These are phyloP conservation scores for Albophoma yamanashiensis DNA, from an alignment of 2,329 filamentous ascomycete genomes.

Conservation along the genomic window DNA sequence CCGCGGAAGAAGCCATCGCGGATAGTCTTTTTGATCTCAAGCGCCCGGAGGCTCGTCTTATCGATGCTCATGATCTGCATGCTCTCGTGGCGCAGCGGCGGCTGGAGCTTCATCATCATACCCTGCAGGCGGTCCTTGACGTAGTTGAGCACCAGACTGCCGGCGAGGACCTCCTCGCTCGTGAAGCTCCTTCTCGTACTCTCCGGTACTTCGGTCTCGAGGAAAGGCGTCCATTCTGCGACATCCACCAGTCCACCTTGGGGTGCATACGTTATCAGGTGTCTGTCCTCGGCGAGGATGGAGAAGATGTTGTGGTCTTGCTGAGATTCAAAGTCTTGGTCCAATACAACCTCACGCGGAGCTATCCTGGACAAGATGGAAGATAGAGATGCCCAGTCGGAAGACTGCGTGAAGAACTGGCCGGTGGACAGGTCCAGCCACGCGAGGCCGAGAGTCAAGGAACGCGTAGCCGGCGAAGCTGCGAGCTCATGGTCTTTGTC, in stretches of 20 bases:
- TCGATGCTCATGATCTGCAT: conserved; percentile 83
- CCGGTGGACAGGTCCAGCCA: conserved; percentile 96
- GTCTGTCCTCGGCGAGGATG: conserved; percentile 63
- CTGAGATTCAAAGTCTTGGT: conserved; percentile 48
- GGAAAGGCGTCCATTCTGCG: conserved; percentile 61
- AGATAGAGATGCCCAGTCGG: conserved; percentile 60
- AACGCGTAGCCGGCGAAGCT: conserved; percentile 2
- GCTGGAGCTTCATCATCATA: conserved; percentile 69
- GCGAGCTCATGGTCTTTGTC: background rate
- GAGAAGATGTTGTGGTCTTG: conserved; percentile 51
- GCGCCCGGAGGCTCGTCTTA: conserved; percentile 76
- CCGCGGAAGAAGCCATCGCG: conserved; percentile 70
- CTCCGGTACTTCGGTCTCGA: conserved; percentile 59
- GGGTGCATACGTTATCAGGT: conserved; percentile 64
- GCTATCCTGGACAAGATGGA: conserved; percentile 74
- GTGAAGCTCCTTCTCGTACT: conserved; percentile 48
- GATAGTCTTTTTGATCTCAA: conserved; percentile 83
- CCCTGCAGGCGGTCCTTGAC: conserved; percentile 70
- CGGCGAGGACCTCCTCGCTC: conserved; percentile 60
- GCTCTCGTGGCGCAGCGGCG: conserved; percentile 63
- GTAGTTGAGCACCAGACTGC: conserved; percentile 74
- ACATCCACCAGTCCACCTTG: conserved; percentile 35
- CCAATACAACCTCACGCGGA: conserved; percentile 75
- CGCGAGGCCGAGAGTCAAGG: conserved; percentile 57
- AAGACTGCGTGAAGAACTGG: conserved; percentile 78